Evolutionary conservation across 2,329 filamentous ascomycete genomes (phyloP), one percentile per base, ranked within the genome.

Genomic region (Verticillium tricorpus): DNA sequence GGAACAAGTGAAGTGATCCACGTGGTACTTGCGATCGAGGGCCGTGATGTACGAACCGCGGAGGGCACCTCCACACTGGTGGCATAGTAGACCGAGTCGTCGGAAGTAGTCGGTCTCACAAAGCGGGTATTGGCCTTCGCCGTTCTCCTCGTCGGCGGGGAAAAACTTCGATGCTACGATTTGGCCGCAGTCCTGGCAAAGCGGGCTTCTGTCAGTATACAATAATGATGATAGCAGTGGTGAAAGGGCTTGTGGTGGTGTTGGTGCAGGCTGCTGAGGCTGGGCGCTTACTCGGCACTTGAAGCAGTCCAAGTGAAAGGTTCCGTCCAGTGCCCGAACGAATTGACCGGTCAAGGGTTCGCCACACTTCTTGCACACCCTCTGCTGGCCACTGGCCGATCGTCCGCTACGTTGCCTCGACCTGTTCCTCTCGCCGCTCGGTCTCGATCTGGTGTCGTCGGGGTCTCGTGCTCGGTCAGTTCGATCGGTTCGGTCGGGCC

Each of bases 131-230:
- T 97, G 95, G 22, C 84, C 89, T 61, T 86, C 85, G 50, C 92
- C 92, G 68, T 93, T 87, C 69, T 96, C 92, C 69, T 96, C 92
- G 67, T 97, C 93, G 8, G 96, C 91, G 1, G 95, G 95, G 76
- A 99, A 99, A 84, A 99, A 99, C 72, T 99, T 99, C 59, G 94
- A 97, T 52, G 95, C 95, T 40, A 99, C 95, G 64, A 98, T 96
- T 75, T 97, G 90, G 68, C 91, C 92, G 72, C 95, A 99, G 74
- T 99, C 95, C 94, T 98, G 73, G 54, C 58, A 61, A 50, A 63
- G 62, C 19, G 56, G 39, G 17, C 5, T 28, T 28, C 31, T 31
- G 40, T 64, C 61, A 64, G 64, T 28, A 28, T 5, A 28, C 28
- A 40, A 54, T 63, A 35, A 35, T 35, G 34, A 35, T 14, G 34